A percentile compares a stretch with the other conserved stretches of the same genome.
phyloP scores from a whole-genome alignment of 2,329 filamentous ascomycete genomes.

The Helotiales sp. region DNA sequence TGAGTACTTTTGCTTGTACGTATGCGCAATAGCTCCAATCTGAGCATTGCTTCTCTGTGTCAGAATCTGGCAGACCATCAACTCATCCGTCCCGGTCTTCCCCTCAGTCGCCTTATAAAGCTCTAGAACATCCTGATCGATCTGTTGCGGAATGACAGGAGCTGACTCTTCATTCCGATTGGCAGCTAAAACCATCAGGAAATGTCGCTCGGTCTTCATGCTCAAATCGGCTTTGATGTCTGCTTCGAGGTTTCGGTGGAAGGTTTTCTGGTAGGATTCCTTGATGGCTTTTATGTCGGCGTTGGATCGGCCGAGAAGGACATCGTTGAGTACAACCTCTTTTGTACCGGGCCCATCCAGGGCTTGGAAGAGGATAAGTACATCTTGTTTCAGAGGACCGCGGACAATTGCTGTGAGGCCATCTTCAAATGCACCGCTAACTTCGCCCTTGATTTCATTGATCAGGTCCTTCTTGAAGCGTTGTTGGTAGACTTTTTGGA shows the following conservation, averaged over 20 bases:
- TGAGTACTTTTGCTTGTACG: constrained; percentile 76
- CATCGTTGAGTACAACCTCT: constrained; percentile 82
- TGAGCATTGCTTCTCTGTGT: constrained; percentile 79
- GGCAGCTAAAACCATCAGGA: constrained; percentile 78
- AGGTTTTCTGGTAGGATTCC: constrained; percentile 71
- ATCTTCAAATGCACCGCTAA: constrained; percentile 73
- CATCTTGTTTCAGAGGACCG: constrained; percentile 81
- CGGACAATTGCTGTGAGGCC: constrained; percentile 75
- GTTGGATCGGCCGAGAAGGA: constrained; percentile 82
- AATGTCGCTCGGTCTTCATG: constrained; percentile 84
- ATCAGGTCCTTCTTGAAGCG: constrained; percentile 71
- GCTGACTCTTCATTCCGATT: constrained; percentile 77
- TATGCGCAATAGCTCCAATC: constrained; percentile 77
- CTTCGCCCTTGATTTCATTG: constrained; percentile 78
- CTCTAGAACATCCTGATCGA: constrained; percentile 75
- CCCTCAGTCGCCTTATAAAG: constrained; percentile 80
- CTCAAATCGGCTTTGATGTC: constrained; percentile 81
- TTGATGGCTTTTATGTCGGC: constrained; percentile 90
- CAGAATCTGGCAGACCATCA: constrained; percentile 79
- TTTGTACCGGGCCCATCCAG: constrained; percentile 85
- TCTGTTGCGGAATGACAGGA: constrained; percentile 72
- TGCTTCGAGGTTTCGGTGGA: constrained; percentile 67
- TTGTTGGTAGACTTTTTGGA: constrained; percentile 70
- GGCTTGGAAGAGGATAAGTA: constrained; percentile 70
- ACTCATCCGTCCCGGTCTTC: constrained; percentile 73